These are phyloP conservation scores for Euphorbia peplus DNA, from an alignment of 345 rosid species.

Conservation along the genomic window DNA sequence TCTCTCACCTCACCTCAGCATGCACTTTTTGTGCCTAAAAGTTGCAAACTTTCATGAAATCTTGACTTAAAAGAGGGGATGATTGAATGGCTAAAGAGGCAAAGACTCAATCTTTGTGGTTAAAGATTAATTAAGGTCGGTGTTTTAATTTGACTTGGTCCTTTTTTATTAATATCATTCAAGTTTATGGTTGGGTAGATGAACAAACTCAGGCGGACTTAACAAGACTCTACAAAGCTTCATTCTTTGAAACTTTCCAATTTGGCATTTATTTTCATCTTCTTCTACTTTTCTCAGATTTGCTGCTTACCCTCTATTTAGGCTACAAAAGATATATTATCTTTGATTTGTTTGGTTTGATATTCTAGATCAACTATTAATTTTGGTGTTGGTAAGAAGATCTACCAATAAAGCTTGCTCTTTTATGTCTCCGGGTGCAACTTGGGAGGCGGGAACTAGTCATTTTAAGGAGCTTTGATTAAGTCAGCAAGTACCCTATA, in stretches of 20 bases:
- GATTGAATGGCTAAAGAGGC: neutral
- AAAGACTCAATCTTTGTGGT: slow-evolving; percentile 21
- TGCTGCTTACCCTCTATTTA: slow-evolving; percentile 9
- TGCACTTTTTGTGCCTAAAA: slow-evolving; percentile 11
- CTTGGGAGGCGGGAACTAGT: slow-evolving; percentile 13
- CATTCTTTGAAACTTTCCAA: slow-evolving; percentile 6
- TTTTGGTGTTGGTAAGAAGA: slow-evolving; percentile 37
- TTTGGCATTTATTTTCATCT: slow-evolving; percentile 4
- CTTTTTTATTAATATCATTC: slow-evolving; percentile 1
- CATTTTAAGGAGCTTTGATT: slow-evolving; percentile 9
- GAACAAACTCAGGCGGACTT: slow-evolving; percentile 54
- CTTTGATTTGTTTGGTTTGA: slow-evolving; percentile 33
- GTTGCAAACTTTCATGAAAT: slow-evolving; percentile 12
- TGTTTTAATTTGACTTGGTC: slow-evolving; percentile 14
- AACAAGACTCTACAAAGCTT: slow-evolving; percentile 24
- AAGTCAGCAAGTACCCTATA: slow-evolving; percentile 12
- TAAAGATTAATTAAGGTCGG: slow-evolving; percentile 28
- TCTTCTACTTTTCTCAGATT: neutral
- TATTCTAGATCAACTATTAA: too few species aligned
- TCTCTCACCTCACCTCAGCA: slow-evolving; percentile 7
- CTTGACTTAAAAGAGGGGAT: neutral
- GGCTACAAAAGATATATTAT: neutral
- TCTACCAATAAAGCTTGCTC: slow-evolving; percentile 38
- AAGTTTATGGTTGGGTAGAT: slow-evolving; percentile 46
- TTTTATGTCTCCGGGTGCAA: slow-evolving; percentile 24